Conservation (phyloP, 257 asterid species). For the Nicotiana noctiflora region DNA sequence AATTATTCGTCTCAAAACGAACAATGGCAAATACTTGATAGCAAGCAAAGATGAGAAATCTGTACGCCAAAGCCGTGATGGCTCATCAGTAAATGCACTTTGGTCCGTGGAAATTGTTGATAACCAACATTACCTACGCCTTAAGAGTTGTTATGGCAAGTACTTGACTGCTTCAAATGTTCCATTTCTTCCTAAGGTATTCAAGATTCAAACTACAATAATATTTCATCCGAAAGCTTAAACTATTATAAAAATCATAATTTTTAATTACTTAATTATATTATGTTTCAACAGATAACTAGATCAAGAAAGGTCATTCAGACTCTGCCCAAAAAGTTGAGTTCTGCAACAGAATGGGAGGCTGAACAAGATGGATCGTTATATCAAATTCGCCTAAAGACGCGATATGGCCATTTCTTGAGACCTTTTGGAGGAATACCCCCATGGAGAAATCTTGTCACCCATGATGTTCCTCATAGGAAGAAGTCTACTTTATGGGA, state of each 20-base stretch:
- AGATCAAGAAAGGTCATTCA: conserved; percentile 40
- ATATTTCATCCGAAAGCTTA: too few species aligned
- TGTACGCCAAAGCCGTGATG: conserved; percentile 57
- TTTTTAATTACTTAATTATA: neutral
- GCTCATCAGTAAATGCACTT: conserved; percentile 32
- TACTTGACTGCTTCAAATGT: conserved; percentile 67
- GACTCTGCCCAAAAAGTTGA: conserved; percentile 43
- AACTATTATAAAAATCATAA: too few species aligned
- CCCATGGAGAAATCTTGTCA: neutral
- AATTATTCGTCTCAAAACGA: conserved; percentile 58
- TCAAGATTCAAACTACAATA: neutral
- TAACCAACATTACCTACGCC: conserved; percentile 37
- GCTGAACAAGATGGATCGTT: neutral
- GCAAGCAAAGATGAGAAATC: conserved; percentile 61
- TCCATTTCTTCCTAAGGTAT: conserved; percentile 50
- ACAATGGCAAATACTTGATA: conserved; percentile 56
- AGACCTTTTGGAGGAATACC: neutral
- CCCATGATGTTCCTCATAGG: neutral
- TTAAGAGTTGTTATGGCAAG: conserved; percentile 60
- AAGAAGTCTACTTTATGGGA: neutral
- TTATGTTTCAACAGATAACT: conserved; percentile 26
- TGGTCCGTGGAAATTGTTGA: conserved; percentile 77
- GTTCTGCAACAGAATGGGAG: conserved; percentile 74
- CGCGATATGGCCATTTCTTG: neutral
- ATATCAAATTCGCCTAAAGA: neutral